Evolutionary conservation across 2,329 filamentous ascomycete species (phyloP).

Genomic region (Cladosporium sp.): DNA sequence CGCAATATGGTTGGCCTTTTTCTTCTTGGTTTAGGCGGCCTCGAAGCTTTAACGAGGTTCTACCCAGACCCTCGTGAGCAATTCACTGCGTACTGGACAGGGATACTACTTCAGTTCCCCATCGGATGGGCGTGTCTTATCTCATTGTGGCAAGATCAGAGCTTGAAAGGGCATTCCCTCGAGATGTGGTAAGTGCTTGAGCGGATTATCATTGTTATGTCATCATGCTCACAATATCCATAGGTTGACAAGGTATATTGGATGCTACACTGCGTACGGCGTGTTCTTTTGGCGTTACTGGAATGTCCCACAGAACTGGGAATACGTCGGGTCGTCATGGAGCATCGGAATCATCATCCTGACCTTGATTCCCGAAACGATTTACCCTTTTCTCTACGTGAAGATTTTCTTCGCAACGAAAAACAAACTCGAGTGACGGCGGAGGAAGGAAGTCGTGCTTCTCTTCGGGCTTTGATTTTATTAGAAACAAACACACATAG

Average conservation of each 20-base stretch:
- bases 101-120: conserved; percentile 32
- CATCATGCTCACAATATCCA: conserved; percentile 1
- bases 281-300: conserved; percentile 36
- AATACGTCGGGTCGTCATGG: conserved; percentile 31
- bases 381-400: conserved; percentile 35
- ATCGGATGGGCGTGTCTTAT: conserved; percentile 33
- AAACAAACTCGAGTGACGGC: too few relatives aligned
- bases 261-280: conserved; percentile 33
- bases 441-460: too few relatives aligned
- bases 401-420: conserved; percentile 17
- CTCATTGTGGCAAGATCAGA: conserved; percentile 26
- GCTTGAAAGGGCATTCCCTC: conserved; percentile 34
- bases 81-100: conserved; percentile 37
- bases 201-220: neutral
- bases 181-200: conserved; percentile 33
- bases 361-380: neutral
- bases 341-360: conserved; percentile 30
- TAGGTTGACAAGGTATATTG: conserved; percentile 35
- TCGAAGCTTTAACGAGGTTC: conserved; percentile 23
- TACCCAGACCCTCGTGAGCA: conserved; percentile 37
- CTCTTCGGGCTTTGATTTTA: too few relatives aligned
- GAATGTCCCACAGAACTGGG: conserved; percentile 35
- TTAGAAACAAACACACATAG: too few relatives aligned
- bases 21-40: conserved; percentile 24
- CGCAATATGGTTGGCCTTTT: conserved; percentile 25